Percentiles rank a stretch among this genome's conserved stretches.
Evolutionary conservation across 176 grass and related monocot genomes (phyloP).

Genomic region (sorghum (Sorghum bicolor)): Sorghum_bicolor_NCBIv3 NC_012871.2:69849501-69850000

Average conservation of each 20-base stretch:
- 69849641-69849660: slow-evolving; percentile 70
- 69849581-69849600: slow-evolving; percentile 49
- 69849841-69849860: slow-evolving; percentile 29
- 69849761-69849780: slow-evolving; percentile 90
- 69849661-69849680: slow-evolving; percentile 96
- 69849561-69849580: slow-evolving; percentile 48
- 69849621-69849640: slow-evolving; percentile 52
- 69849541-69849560: neutral
- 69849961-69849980: slow-evolving; percentile 41
- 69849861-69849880: slow-evolving; percentile 86
- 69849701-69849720: slow-evolving; percentile 64
- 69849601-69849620: slow-evolving; percentile 40
- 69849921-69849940: slow-evolving; percentile 82
- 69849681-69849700: slow-evolving; percentile 50
- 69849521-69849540: neutral
- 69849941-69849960: slow-evolving; percentile 59
- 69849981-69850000: neutral
- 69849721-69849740: slow-evolving; percentile 66
- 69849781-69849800: slow-evolving; percentile 91
- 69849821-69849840: slow-evolving; percentile 65
- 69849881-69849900: slow-evolving; percentile 44
- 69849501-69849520: neutral
- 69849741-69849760: slow-evolving; percentile 69
- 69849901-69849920: slow-evolving; percentile 73
- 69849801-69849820: slow-evolving; percentile 63